These are phyloP conservation scores for Zygosaccharomyces sapae DNA, from an alignment of 1,139 yeast genomes.

Conservation along the genomic window DNA sequence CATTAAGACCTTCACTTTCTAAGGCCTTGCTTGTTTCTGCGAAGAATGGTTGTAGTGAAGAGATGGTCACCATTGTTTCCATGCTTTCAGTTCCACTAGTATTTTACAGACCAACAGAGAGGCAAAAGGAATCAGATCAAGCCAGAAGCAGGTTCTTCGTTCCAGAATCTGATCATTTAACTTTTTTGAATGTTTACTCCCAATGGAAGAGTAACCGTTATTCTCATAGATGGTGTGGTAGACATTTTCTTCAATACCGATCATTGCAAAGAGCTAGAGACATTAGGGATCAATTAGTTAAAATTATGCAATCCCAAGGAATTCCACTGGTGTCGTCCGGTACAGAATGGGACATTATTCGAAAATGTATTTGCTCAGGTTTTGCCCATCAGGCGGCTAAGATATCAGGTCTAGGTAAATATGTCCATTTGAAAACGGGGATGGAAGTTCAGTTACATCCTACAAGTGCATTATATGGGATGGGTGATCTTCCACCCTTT, in stretches of 20 bases:
- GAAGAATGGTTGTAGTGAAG: constrained; percentile 65
- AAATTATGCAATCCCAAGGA: constrained; percentile 50
- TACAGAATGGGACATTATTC: constrained; percentile 62
- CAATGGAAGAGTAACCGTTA: constrained; percentile 62
- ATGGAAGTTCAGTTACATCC: constrained; percentile 80
- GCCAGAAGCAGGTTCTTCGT: constrained; percentile 75
- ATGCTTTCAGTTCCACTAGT: constrained; percentile 85
- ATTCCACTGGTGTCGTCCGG: constrained; percentile 47
- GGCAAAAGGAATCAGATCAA: constrained; percentile 73
- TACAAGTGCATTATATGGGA: constrained; percentile 74
- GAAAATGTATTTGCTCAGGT: constrained; percentile 75
- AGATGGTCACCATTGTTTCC: constrained; percentile 74
- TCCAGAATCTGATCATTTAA: constrained; percentile 84
- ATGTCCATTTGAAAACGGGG: constrained; percentile 66
- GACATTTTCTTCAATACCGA: constrained; percentile 65
- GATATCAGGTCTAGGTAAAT: constrained; percentile 64
- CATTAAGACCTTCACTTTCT: constrained; percentile 81
- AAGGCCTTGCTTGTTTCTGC: constrained; percentile 63
- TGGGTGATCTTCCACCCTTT: constrained; percentile 70
- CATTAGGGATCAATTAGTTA: constrained; percentile 61
- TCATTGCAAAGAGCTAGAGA: constrained; percentile 72
- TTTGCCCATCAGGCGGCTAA: constrained; percentile 83
- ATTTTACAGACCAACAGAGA: constrained; percentile 71
- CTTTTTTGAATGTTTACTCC: constrained; percentile 73
- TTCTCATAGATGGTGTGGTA: constrained; percentile 65